Evolutionary conservation across 768 basidiomycete species (phyloP).

Genomic region (Boletus speciosus): DNA sequence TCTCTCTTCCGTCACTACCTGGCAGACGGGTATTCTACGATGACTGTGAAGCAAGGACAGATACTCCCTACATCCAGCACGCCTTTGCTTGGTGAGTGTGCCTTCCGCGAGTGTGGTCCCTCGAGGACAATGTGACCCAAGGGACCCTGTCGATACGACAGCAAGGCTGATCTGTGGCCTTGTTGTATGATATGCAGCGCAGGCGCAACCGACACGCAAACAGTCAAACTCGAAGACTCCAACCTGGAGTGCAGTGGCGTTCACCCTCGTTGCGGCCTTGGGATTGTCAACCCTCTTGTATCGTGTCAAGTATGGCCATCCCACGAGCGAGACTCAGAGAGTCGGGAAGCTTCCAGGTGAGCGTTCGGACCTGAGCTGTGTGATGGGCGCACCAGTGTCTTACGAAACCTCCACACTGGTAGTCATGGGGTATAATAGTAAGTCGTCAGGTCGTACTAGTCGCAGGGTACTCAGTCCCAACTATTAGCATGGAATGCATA

Average conservation of each 20-base stretch:
- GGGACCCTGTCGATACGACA: background rate
- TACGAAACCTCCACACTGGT: background rate
- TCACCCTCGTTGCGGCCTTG: conserved; percentile 21
- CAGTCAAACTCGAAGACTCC: background rate
- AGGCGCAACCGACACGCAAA: background rate
- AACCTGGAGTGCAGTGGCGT: conserved; percentile 8
- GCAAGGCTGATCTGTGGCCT: background rate
- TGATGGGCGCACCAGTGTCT: background rate
- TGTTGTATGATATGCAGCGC: background rate
- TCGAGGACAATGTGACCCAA: background rate
- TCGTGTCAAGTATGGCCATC: background rate
- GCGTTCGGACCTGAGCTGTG: background rate
- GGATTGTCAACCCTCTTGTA: conserved; percentile 17
- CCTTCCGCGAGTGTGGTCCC: background rate
- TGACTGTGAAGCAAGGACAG: conserved; percentile 7
- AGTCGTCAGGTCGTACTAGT: conserved; percentile 18
- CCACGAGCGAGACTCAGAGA: conserved; percentile 11
- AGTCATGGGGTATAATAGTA: conserved; percentile 68
- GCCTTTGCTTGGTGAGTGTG: conserved; percentile 19
- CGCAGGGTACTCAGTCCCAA: conserved; percentile 1
- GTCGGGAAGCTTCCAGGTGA: conserved; percentile 38
- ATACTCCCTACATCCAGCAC: conserved; percentile 8
- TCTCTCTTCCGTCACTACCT: background rate
- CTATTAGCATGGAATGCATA: conserved; percentile 65
- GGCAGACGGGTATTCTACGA: background rate